These are phyloP conservation scores for Neonectria sp. DNA, from an alignment of 2,329 filamentous ascomycete genomes.

Conservation along the genomic window DNA sequence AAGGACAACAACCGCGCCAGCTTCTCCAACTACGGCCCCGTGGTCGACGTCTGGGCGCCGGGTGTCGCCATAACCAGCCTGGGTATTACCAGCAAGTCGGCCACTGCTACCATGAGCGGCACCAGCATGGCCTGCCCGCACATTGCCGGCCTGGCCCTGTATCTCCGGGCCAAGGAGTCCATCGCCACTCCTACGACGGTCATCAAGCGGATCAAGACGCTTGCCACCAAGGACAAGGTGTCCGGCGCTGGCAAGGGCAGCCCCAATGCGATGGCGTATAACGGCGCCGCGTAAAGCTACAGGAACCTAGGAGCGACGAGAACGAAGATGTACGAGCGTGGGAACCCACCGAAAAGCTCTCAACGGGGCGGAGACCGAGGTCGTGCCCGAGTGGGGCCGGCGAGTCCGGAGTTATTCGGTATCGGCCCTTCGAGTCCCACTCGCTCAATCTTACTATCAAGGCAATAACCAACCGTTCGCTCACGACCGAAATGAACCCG, in stretches of 20 bases:
- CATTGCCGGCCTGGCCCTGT: constrained; percentile 71
- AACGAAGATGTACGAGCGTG: neutral
- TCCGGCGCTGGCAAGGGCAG: constrained; percentile 52
- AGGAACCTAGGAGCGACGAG: neutral
- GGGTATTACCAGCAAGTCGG: constrained; percentile 59
- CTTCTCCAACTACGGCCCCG: constrained; percentile 66
- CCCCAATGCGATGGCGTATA: constrained; percentile 64
- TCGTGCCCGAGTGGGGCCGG: too few species aligned
- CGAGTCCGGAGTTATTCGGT: too few species aligned
- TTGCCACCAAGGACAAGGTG: constrained; percentile 58
- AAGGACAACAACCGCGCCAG: constrained; percentile 54
- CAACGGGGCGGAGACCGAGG: too few species aligned
- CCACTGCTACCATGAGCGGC: constrained; percentile 66
- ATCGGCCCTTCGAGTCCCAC: too few species aligned
- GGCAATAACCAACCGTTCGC: too few species aligned
- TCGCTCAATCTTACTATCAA: too few species aligned
- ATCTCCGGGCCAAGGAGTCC: constrained; percentile 56
- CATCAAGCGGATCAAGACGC: constrained; percentile 56
- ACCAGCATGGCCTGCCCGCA: constrained; percentile 76
- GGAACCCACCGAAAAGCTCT: neutral
- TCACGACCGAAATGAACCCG: too few species aligned
- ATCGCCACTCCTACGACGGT: constrained; percentile 61
- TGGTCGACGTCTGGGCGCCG: constrained; percentile 67
- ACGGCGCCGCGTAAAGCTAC: constrained; percentile 52
- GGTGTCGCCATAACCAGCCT: constrained; percentile 63